Evolutionary conservation across 257 asterid genomes (phyloP).

Genomic region (Rauvolfia tetraphylla): DNA sequence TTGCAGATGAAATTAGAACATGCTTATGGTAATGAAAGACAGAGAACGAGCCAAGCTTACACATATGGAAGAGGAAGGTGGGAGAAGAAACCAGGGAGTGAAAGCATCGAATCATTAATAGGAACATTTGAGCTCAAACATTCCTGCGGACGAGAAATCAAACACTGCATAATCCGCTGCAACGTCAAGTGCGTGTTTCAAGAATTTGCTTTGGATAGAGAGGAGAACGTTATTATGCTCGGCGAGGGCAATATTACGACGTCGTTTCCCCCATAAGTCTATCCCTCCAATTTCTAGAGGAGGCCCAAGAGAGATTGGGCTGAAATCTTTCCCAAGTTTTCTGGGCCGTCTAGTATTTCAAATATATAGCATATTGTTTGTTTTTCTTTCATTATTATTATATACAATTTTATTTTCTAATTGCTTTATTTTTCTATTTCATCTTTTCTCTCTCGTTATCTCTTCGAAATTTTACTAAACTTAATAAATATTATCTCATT

Average conservation of each 20-base stretch:
- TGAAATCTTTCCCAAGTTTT: neutral
- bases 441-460: no score
- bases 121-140: constrained; percentile 21
- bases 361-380: no score
- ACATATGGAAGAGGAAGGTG: constrained; percentile 29
- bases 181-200: neutral
- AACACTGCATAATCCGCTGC: constrained; percentile 33
- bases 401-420: no score
- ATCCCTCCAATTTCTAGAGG: neutral
- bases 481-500: no score
- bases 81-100: constrained; percentile 35
- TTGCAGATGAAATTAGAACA: neutral
- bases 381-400: no score
- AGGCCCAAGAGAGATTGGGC: neutral
- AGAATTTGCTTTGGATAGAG: neutral
- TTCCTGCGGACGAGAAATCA: constrained; percentile 30
- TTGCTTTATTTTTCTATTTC: no score
- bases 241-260: neutral
- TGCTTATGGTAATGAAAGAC: neutral
- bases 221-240: neutral
- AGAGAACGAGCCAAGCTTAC: constrained; percentile 25
- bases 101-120: constrained; percentile 20
- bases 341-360: no score
- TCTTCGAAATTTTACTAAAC: no score
- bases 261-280: no score